Evolutionary conservation across 768 basidiomycete genomes (phyloP), one percentile per base, ranked within the genome.

Genomic region (Pleurotus ostreatus): DNA sequence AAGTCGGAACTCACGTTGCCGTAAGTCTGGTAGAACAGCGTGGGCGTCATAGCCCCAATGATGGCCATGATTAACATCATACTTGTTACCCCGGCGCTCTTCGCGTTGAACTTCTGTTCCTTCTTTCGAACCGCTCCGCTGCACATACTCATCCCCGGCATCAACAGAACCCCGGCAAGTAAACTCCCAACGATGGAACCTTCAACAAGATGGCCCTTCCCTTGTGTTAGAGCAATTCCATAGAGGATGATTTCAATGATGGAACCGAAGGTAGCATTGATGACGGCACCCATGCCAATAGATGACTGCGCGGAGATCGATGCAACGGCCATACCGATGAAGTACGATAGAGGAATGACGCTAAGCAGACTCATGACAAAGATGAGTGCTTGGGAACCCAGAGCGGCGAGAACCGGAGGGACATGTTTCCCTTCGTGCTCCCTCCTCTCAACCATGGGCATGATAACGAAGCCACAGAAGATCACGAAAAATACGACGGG

Each of bases 41-140:
- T 98, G 2, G 97, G 97, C 0, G 94, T 85, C 57, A 99, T 76
- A 1, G 92, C 92, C 11, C 97, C 97, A 59, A 99, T 96, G 68
- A 99, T 92, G 11, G 97, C 97, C 96, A 98, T 98, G 73, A 99
- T 98, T 68, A 99, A 71, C 92, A 99, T 96, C 77, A 97, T 97
- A 68, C 94, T 97, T 0, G 97, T 99, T 13, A 99, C 97, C 38
- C 97, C 92, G 5, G 97, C 97, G 65, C 91, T 94, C 76, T 93
- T 98, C n/a, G 97, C 97, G 65, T 99, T 99, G 78, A 99, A 99
- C 62, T 86, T 92, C 68, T 95, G 93, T 70, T 99, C 97, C 74
- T 99, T 99, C 66, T 88, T 78, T 65, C 84, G 79, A 57, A 97
- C 61, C 0, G 97, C 97, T 6, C 89, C 91, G 38, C 89, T 89